Percentiles rank a stretch among this genome's conserved stretches.
Conservation (phyloP, 179 eudicot genomes). For the Beta lomatogona region DNA sequence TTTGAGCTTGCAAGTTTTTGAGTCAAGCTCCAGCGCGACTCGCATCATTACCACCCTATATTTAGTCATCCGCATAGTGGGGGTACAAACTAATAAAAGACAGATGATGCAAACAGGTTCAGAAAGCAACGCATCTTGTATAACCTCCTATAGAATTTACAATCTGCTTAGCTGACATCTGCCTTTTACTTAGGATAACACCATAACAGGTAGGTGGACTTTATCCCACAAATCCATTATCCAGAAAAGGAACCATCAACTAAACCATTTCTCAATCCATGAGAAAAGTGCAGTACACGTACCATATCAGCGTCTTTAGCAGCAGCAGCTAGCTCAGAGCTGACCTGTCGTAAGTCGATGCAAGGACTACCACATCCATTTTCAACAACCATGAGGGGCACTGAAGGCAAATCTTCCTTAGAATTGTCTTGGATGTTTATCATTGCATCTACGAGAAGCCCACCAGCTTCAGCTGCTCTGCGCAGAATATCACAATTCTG, state of each 20-base stretch:
- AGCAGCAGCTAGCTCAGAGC: constrained; percentile 97
- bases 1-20: background rate
- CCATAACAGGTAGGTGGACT: background rate
- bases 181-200: background rate
- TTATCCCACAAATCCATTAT: background rate
- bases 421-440: constrained; percentile 60
- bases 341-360: constrained; percentile 94
- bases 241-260: background rate
- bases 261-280: background rate
- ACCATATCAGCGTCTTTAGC: constrained; percentile 99
- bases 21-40: background rate
- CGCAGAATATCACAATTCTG: constrained; percentile 97
- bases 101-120: background rate
- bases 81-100: background rate
- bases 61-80: background rate
- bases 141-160: background rate
- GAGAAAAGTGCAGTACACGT: constrained; percentile 18
- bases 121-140: background rate
- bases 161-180: background rate
- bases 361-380: constrained; percentile 99
- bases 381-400: constrained; percentile 95
- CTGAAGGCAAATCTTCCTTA: constrained; percentile 57
- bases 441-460: constrained; percentile 94
- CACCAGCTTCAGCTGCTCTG: constrained; percentile 97
- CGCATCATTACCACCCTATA: background rate